phyloP scores from a whole-genome alignment of 2,329 filamentous ascomycete species.

The Fusarium fujikuroi region DNA sequence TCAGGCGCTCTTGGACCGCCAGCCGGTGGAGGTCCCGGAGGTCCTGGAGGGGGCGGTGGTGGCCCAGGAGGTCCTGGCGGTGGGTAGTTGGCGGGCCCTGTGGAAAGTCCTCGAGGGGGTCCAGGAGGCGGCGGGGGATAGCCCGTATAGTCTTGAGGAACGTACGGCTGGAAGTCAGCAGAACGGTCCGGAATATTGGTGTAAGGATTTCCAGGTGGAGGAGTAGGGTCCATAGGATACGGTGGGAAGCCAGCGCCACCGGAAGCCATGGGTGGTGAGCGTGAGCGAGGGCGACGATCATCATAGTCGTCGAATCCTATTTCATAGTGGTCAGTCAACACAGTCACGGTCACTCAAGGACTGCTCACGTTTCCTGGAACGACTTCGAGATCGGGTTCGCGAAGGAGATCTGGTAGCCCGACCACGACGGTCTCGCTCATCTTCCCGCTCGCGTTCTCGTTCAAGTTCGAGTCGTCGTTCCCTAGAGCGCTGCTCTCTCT shows the following conservation, averaged over 20 bases:
- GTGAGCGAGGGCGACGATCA: slow-evolving; percentile 54
- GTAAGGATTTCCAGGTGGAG: slow-evolving; percentile 44
- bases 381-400: slow-evolving; percentile 37
- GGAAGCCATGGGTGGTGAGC: slow-evolving; percentile 62
- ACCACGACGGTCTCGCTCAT: slow-evolving; percentile 31
- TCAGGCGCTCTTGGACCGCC: slow-evolving; percentile 52
- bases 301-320: slow-evolving; percentile 49
- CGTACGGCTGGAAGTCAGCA: slow-evolving; percentile 54
- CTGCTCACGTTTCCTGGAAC: slow-evolving; percentile 45
- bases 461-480: slow-evolving; percentile 45
- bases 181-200: slow-evolving; percentile 51
- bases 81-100: slow-evolving; percentile 7
- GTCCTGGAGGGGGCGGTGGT: slow-evolving; percentile 41
- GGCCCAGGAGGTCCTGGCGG: slow-evolving; percentile 46
- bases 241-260: slow-evolving; percentile 63
- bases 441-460: slow-evolving; percentile 35
- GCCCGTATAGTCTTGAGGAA: slow-evolving; percentile 56
- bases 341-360: slow-evolving; percentile 4
- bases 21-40: slow-evolving; percentile 49
- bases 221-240: slow-evolving; percentile 49
- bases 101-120: slow-evolving; percentile 37
- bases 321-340: slow-evolving; percentile 24
- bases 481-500: slow-evolving; percentile 50
- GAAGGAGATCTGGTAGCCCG: slow-evolving; percentile 46
- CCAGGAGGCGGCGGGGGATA: slow-evolving; percentile 55